Evolutionary conservation across 139 green algal species (phyloP).

Genomic region (Haematococcus lacustris): DNA sequence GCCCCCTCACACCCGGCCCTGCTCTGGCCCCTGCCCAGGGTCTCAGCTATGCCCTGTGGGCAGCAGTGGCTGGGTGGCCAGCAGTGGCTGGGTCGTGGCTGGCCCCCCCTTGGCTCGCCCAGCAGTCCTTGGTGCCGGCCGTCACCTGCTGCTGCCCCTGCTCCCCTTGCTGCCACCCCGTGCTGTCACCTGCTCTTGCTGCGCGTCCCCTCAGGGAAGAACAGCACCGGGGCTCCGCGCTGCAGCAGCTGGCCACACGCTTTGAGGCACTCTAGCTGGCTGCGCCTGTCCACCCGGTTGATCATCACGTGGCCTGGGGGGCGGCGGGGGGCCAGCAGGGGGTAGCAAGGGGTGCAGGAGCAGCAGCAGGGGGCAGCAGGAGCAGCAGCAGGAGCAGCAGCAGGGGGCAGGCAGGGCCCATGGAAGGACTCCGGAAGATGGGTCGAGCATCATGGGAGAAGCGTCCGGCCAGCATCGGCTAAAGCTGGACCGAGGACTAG

Average conservation of each 20-base stretch:
- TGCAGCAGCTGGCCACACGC: constrained; percentile 72
- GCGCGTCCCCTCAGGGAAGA: constrained; percentile 47
- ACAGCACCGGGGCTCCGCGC: constrained; percentile 34
- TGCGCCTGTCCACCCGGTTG: constrained; percentile 81
- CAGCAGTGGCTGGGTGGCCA: not conserved
- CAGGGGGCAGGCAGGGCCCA: too few species aligned
- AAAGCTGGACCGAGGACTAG: too few species aligned
- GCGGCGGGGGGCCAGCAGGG: not conserved
- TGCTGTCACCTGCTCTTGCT: constrained; percentile 9
- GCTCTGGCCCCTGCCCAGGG: too few species aligned
- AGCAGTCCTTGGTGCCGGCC: too few species aligned
- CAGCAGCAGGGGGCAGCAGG: not conserved
- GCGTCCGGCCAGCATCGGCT: too few species aligned
- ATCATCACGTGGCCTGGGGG: constrained; percentile 77
- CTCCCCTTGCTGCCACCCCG: too few species aligned
- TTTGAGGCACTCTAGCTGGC: constrained; percentile 82
- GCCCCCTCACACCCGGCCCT: too few species aligned
- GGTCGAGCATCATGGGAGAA: too few species aligned
- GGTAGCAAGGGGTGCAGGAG: not conserved
- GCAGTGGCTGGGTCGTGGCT: not conserved
- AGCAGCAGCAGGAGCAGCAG: not conserved
- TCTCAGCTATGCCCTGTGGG: too few species aligned
- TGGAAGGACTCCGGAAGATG: too few species aligned
- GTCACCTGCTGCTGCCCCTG: too few species aligned
- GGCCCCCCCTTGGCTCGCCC: too few species aligned